Base-by-base conservation (phyloP, 2,329 filamentous ascomycete species). In the Botrytis paeoniae region DNA sequence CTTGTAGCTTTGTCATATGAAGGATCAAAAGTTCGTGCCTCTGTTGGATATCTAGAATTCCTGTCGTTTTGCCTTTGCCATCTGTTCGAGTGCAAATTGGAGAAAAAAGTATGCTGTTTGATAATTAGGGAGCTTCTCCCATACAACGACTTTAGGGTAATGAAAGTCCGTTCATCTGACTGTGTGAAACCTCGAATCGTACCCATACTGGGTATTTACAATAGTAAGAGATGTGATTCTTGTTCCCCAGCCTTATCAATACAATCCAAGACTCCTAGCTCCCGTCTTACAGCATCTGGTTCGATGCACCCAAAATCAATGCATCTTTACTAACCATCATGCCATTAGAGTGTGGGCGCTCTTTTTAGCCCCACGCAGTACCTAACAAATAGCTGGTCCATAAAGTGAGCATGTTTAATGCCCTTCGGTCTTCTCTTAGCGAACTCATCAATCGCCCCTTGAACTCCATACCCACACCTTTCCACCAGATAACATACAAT, bases 401-500 rank as follows among this genome's bases (percentile, higher is more conserved):
- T 85, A 78, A 98, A 98, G 82, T 98, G 93, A 29, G 89, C 91
- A 81, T 98, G 95, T 71, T 92, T 90, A 78, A 98, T 97, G 0
- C 95, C 95, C 25, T 93, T 93, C 6, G 93, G 89, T 71, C 95
- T 85, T 72, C 89, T 88, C 76, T 83, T 83, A 29, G 89, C 89
- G 83, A 98, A 98, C 74, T 90, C 87, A 70, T 93, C 89, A 74
- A 98, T 90, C 1, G 95, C 95, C 71, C 92, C 89, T 78, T 92
- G 88, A 2, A 97, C 88, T 35, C 84, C 85, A 78, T 89, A 95
- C 0, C 89, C 90, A 77, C 92, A 88, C 64, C 89, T 86, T 83
- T 98, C 94, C 22, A 98, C 91, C n/a, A 98, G 85, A 80, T 98
- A 98, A 79, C 91, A 94, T 45, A 93, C 92, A 69, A 98, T 89